Evolutionary conservation across 805 yeast species (phyloP).

Genomic region (Ogataea neopini): DNA sequence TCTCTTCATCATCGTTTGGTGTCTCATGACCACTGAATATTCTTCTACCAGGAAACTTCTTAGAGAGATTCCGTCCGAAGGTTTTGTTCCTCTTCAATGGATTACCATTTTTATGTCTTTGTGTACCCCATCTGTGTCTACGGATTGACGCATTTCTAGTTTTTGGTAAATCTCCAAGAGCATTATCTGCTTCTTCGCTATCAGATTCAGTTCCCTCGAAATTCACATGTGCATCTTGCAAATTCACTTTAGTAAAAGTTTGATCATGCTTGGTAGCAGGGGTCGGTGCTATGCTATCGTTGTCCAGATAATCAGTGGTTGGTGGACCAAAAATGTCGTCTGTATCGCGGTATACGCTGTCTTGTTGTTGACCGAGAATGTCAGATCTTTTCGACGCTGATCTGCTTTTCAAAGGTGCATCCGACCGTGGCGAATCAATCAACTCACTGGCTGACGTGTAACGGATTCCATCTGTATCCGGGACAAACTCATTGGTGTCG

Average conservation of each 20-base stretch:
- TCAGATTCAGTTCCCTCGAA: slow-evolving; percentile 18
- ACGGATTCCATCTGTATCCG: slow-evolving; percentile 11
- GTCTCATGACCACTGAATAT: slow-evolving; percentile 26
- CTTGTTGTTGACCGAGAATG: slow-evolving; percentile 3
- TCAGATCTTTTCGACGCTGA: slow-evolving; percentile 12
- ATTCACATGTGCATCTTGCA: slow-evolving; percentile 25
- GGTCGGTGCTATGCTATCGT: slow-evolving; percentile 25
- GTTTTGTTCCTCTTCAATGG: slow-evolving; percentile 65
- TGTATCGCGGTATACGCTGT: slow-evolving; percentile 1
- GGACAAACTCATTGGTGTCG: slow-evolving; percentile 19
- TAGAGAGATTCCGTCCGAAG: slow-evolving; percentile 34
- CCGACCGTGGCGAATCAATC: slow-evolving; percentile 15
- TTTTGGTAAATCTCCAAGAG: slow-evolving; percentile 24
- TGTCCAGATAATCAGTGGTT: slow-evolving; percentile 8
- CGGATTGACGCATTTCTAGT: slow-evolving; percentile 58
- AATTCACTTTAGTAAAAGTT: slow-evolving; percentile 13
- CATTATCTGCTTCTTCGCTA: slow-evolving; percentile 28
- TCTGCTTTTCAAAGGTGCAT: slow-evolving; percentile 14
- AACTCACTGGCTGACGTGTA: slow-evolving; percentile 12
- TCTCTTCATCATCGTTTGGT: slow-evolving; percentile 36
- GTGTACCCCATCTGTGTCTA: slow-evolving; percentile 90
- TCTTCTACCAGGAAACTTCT: slow-evolving; percentile 23
- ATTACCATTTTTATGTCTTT: slow-evolving; percentile 68
- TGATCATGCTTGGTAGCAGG: slow-evolving; percentile 25
- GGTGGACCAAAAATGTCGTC: slow-evolving; percentile 7